Evolutionary conservation across 164 flowering plant species (phyloP).

Genomic region (Berberis thunbergii): DNA sequence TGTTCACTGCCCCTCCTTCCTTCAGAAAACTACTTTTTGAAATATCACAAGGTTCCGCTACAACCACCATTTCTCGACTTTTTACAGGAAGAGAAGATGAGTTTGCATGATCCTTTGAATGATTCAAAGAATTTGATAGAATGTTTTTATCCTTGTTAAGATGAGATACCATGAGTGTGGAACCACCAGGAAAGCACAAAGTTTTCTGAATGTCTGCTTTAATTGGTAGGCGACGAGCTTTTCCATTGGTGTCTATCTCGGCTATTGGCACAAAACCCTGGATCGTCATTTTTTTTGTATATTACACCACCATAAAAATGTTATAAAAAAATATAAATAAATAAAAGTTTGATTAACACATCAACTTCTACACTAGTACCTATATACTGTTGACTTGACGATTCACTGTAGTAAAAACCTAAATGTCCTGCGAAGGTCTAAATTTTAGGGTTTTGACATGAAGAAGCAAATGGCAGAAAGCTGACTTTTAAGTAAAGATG

Average conservation of each 20-base stretch:
- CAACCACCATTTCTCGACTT: constrained; percentile 12
- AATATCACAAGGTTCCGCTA: constrained; percentile 8
- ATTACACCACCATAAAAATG: constrained; percentile 5
- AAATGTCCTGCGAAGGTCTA: not conserved
- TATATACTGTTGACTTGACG: not conserved
- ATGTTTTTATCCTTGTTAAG: constrained; percentile 24
- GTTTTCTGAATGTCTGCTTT: constrained; percentile 67
- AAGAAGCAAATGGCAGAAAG: not conserved
- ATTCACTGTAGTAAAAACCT: not conserved
- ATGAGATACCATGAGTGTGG: constrained; percentile 83
- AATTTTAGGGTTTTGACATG: not conserved
- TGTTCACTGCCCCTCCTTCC: constrained; percentile 4
- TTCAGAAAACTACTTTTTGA: constrained; percentile 1
- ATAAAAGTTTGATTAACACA: too few relatives aligned
- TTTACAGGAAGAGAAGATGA: constrained; percentile 9
- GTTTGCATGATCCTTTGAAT: constrained; percentile 15
- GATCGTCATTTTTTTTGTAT: constrained; percentile 8
- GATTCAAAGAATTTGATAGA: constrained; percentile 18
- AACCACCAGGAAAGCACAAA: constrained; percentile 87
- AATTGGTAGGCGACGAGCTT: constrained; percentile 61
- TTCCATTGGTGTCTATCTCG: constrained; percentile 65
- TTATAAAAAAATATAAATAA: too few relatives aligned
- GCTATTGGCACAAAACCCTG: constrained; percentile 79
- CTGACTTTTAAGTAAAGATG: too few relatives aligned
- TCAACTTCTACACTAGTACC: not conserved